A percentile compares a stretch with the other conserved stretches of the same genome.
Conservation (phyloP, 176 grass and related monocot genomes). For the Ensete ventricosum region DNA sequence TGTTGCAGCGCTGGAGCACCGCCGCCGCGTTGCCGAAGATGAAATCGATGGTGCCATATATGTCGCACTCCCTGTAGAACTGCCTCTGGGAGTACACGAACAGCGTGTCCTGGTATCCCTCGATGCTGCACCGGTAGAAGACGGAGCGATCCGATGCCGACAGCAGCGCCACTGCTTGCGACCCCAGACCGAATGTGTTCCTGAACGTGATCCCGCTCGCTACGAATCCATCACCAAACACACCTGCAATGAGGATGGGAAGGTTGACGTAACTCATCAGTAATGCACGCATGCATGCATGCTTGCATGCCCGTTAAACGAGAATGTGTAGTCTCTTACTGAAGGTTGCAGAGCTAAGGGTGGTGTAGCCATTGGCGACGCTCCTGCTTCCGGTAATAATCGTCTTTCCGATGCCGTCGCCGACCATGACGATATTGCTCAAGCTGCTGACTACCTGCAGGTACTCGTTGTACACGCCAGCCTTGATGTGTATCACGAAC, state of each 20-base stretch:
- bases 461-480: constrained; percentile 20
- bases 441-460: constrained; percentile 16
- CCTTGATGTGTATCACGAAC: constrained; percentile 23
- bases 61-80: background rate
- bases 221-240: background rate
- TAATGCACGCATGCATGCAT: background rate
- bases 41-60: constrained; percentile 7
- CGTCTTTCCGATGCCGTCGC: constrained; percentile 29
- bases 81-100: background rate
- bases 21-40: constrained; percentile 4
- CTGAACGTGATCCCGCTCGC: constrained; percentile 2
- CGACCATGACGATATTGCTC: constrained; percentile 26
- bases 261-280: background rate
- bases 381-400: constrained; percentile 23
- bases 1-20: background rate
- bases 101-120: constrained; percentile 5
- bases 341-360: constrained; percentile 22
- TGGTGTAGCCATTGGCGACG: constrained; percentile 28
- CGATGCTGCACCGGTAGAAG: constrained; percentile 1
- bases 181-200: background rate
- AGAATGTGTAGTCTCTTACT: background rate
- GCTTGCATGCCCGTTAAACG: background rate
- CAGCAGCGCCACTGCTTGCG: background rate
- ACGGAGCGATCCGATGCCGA: background rate
- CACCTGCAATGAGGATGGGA: background rate